Conservation (phyloP, 306 rosid genomes). For the Abrus pulchellus region DNA sequence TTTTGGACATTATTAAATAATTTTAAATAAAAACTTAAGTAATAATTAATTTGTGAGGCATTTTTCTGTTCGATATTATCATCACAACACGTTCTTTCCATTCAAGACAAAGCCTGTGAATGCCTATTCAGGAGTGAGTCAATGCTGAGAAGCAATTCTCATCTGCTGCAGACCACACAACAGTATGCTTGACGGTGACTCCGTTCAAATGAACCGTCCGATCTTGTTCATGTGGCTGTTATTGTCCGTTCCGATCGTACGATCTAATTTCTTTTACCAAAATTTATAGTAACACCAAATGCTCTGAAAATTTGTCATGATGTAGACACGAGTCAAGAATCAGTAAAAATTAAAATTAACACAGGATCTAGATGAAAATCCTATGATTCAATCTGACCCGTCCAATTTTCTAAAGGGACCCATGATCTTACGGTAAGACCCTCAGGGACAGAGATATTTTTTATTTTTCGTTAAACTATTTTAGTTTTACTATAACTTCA, state of each 20-base stretch:
- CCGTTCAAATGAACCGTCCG: not conserved
- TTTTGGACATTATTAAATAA: slow-evolving; percentile 6
- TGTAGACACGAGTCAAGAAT: not conserved
- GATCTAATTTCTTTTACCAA: not conserved
- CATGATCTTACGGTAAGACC: not conserved
- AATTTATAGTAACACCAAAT: slow-evolving; percentile 3
- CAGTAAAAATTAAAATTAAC: not conserved
- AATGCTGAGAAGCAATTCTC: slow-evolving; percentile 11
- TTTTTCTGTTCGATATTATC: slow-evolving; percentile 1
- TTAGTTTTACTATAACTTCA: not conserved
- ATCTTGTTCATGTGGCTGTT: not conserved
- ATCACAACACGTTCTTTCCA: slow-evolving; percentile 3
- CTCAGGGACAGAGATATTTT: not conserved
- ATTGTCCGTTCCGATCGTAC: not conserved
- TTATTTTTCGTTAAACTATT: not conserved
- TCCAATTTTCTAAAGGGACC: not conserved
- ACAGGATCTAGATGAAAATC: not conserved
- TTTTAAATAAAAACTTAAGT: not conserved
- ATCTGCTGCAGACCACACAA: not conserved
- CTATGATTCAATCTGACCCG: not conserved
- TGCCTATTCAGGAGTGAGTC: slow-evolving; percentile 33
- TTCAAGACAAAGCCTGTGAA: slow-evolving; percentile 20
- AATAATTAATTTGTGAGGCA: not conserved
- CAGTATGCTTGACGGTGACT: slow-evolving; percentile 36
- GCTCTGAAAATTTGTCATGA: not conserved